These are phyloP conservation scores for Apocynum venetum DNA, from an alignment of 257 asterid genomes.

Conservation along the genomic window DNA sequence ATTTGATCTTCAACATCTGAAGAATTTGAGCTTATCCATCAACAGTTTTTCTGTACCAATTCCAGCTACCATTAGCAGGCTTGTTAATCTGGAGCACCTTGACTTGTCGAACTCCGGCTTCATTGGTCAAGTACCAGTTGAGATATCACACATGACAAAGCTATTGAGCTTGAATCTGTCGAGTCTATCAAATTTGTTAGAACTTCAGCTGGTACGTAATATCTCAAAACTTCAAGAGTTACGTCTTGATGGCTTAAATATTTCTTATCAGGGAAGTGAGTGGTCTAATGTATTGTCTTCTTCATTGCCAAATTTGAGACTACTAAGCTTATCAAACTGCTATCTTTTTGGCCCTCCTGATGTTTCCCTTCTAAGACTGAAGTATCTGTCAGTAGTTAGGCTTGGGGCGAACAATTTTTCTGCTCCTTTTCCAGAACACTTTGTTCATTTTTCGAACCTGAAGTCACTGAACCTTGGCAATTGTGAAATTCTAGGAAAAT, in stretches of 20 bases:
- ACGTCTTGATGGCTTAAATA: background rate
- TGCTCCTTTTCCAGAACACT: constrained; percentile 15
- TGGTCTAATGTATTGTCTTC: constrained; percentile 5
- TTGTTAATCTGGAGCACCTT: constrained; percentile 37
- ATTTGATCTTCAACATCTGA: constrained; percentile 33
- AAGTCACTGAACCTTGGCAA: constrained; percentile 11
- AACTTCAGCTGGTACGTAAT: background rate
- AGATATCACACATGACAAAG: constrained; percentile 31
- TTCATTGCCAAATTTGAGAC: constrained; percentile 7
- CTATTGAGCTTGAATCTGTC: constrained; percentile 40
- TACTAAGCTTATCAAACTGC: constrained; percentile 5
- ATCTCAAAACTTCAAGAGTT: constrained; percentile 1
- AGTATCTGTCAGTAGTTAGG: constrained; percentile 31
- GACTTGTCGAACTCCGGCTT: constrained; percentile 49
- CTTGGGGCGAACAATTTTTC: constrained; percentile 28
- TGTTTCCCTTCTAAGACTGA: constrained; percentile 21
- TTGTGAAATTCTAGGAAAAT: constrained; percentile 27
- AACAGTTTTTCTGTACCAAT: constrained; percentile 36
- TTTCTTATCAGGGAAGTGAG: constrained; percentile 11
- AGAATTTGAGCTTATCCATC: constrained; percentile 43
- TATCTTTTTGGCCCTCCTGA: constrained; percentile 12
- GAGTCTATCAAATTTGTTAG: background rate
- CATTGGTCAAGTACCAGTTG: constrained; percentile 41
- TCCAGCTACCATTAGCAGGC: constrained; percentile 36
- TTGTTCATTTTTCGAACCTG: constrained; percentile 24